Conservation (phyloP, 2,329 filamentous ascomycete genomes). For the Incumbomyces lentus region DNA sequence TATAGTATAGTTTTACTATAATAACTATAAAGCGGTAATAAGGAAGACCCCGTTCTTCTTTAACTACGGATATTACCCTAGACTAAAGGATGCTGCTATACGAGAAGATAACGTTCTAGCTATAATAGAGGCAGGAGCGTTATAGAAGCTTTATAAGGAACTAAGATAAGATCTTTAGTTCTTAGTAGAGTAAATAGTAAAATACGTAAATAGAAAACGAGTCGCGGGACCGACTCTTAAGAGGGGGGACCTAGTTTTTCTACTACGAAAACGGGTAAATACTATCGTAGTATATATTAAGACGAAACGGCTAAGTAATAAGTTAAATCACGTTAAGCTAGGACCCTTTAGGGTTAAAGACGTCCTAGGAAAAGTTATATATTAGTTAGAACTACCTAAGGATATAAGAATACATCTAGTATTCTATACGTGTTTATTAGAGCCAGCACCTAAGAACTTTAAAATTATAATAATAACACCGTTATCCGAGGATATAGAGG, state of each 20-base stretch:
- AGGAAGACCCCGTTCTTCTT: background rate
- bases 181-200: background rate
- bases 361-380: slow-evolving; percentile 1
- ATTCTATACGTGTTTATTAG: background rate
- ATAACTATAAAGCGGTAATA: slow-evolving; percentile 1
- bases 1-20: slow-evolving; percentile 5
- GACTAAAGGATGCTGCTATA: background rate
- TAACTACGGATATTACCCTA: slow-evolving; percentile 3
- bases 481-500: background rate
- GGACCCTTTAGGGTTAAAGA: slow-evolving; percentile 5
- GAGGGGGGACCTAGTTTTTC: slow-evolving; percentile 7
- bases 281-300: too few species aligned
- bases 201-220: slow-evolving; percentile 6
- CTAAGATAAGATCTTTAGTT: slow-evolving; percentile 4
- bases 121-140: background rate
- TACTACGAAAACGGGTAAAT: slow-evolving; percentile 6
- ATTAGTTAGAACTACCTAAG: background rate
- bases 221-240: slow-evolving; percentile 3
- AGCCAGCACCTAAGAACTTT: background rate
- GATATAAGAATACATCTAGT: slow-evolving; percentile 1
- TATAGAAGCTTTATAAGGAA: slow-evolving; percentile 3
- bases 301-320: slow-evolving; percentile 6
- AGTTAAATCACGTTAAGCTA: slow-evolving; percentile 8
- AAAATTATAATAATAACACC: background rate
- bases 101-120: background rate